Evolutionary conservation across 768 basidiomycete genomes (phyloP).

Genomic region (Porphyrellus cyaneotinctus): DNA sequence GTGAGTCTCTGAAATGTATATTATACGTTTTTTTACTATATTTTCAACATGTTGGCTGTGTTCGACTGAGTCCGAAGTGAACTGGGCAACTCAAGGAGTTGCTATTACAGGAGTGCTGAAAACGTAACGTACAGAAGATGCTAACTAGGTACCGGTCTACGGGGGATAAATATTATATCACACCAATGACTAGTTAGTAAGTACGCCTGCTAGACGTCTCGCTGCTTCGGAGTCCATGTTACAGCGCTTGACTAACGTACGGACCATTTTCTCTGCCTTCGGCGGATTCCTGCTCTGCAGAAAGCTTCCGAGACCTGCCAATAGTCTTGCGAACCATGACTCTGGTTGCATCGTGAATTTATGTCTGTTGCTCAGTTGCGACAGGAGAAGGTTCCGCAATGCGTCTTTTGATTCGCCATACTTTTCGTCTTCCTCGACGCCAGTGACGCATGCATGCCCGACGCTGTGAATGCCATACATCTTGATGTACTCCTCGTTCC

Average conservation of each 20-base stretch:
- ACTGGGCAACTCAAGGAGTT: too few relatives aligned
- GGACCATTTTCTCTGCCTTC: conserved; percentile 24
- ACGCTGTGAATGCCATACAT: conserved; percentile 26
- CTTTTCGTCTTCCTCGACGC: conserved; percentile 32
- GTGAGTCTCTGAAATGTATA: too few relatives aligned
- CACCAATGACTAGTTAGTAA: neutral
- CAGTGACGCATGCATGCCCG: conserved; percentile 42
- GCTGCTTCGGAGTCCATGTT: conserved; percentile 28
- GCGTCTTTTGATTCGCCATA: conserved; percentile 32
- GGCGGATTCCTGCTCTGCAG: conserved; percentile 21
- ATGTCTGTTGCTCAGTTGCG: conserved; percentile 6
- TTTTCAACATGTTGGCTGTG: too few relatives aligned
- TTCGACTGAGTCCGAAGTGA: too few relatives aligned
- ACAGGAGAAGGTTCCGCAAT: conserved; percentile 20
- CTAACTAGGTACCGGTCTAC: neutral
- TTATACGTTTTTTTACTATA: too few relatives aligned
- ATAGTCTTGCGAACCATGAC: conserved; percentile 22
- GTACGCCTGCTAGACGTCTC: conserved; percentile 13
- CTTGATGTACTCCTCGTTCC: conserved; percentile 25
- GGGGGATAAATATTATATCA: neutral
- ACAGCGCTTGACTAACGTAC: conserved; percentile 25
- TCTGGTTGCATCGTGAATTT: conserved; percentile 26
- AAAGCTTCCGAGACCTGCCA: conserved; percentile 20
- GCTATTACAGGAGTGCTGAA: neutral
- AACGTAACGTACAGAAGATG: neutral